A percentile compares a stretch with the other conserved stretches of the same genome.
Conservation (phyloP, 208 protist genomes). For the Trypanosoma avium region DNA sequence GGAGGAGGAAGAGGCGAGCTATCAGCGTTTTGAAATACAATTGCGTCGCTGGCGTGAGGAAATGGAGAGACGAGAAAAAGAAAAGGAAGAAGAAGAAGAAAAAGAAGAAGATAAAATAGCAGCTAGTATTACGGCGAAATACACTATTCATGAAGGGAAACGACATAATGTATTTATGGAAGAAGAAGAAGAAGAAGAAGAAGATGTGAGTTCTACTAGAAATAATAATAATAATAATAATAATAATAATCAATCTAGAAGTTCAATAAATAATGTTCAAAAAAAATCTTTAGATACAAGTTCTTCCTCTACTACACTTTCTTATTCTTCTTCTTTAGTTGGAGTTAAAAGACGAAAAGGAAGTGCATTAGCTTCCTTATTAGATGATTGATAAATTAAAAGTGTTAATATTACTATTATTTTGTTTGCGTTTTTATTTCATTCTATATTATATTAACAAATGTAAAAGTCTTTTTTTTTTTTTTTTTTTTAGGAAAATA, state of each 20-base stretch:
- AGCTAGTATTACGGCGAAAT: slow-evolving; percentile 18
- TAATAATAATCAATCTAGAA: no score
- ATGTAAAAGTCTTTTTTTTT: background rate
- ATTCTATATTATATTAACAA: background rate
- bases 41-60: slow-evolving; percentile 23
- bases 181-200: slow-evolving; percentile 6
- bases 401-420: background rate
- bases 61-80: background rate
- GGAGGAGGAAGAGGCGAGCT: slow-evolving; percentile 24
- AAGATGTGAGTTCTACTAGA: no score
- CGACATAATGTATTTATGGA: slow-evolving; percentile 25
- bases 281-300: background rate
- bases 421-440: background rate
- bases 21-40: slow-evolving; percentile 35
- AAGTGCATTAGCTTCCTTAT: slow-evolving; percentile 22
- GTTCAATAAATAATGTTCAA: no score
- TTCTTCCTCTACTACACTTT: background rate
- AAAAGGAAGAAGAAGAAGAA: background rate
- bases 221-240: no score
- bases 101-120: slow-evolving; percentile 17
- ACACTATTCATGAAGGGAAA: slow-evolving; percentile 4
- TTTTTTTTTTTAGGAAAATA: background rate
- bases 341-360: slow-evolving; percentile 1
- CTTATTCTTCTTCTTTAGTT: background rate
- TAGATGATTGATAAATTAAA: slow-evolving; percentile 24